Evolutionary conservation across 2,329 filamentous ascomycete genomes (phyloP).

Genomic region (Tolypocladium tropicale): DNA sequence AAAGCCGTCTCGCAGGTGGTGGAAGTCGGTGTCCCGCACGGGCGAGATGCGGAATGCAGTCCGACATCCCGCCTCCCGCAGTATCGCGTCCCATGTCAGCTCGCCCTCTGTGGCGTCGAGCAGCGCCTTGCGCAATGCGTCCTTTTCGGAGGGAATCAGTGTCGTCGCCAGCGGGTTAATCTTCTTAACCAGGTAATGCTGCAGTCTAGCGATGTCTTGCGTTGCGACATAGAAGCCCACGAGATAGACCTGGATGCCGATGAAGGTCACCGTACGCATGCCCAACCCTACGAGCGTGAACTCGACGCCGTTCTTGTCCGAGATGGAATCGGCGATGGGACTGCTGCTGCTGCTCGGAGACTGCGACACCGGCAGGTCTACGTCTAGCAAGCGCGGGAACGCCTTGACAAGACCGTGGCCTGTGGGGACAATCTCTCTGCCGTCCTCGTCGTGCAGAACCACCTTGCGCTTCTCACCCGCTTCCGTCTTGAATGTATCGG

Average conservation of each 20-base stretch:
- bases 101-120: slow-evolving; percentile 61
- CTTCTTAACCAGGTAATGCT: slow-evolving; percentile 64
- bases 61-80: slow-evolving; percentile 57
- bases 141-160: slow-evolving; percentile 72
- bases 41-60: slow-evolving; percentile 78
- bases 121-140: slow-evolving; percentile 56
- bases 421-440: slow-evolving; percentile 66
- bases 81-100: slow-evolving; percentile 61
- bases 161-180: slow-evolving; percentile 73
- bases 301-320: slow-evolving; percentile 42
- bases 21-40: slow-evolving; percentile 89
- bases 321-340: slow-evolving; percentile 26
- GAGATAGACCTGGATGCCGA: slow-evolving; percentile 87
- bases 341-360: slow-evolving; percentile 8
- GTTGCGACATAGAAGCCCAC: slow-evolving; percentile 87
- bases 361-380: slow-evolving; percentile 35
- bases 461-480: slow-evolving; percentile 43
- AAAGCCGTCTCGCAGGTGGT: slow-evolving; percentile 84
- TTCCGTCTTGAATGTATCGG: slow-evolving; percentile 36
- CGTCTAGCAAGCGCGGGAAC: slow-evolving; percentile 63
- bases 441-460: slow-evolving; percentile 56
- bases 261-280: slow-evolving; percentile 79
- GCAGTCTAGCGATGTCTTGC: slow-evolving; percentile 69
- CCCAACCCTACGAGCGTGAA: slow-evolving; percentile 86
- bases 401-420: slow-evolving; percentile 70